A percentile compares a stretch with the other conserved stretches of the same genome.
These are phyloP conservation scores for Closterium sp. DNA, from an alignment of 139 green algal species.

Conservation along the genomic window DNA sequence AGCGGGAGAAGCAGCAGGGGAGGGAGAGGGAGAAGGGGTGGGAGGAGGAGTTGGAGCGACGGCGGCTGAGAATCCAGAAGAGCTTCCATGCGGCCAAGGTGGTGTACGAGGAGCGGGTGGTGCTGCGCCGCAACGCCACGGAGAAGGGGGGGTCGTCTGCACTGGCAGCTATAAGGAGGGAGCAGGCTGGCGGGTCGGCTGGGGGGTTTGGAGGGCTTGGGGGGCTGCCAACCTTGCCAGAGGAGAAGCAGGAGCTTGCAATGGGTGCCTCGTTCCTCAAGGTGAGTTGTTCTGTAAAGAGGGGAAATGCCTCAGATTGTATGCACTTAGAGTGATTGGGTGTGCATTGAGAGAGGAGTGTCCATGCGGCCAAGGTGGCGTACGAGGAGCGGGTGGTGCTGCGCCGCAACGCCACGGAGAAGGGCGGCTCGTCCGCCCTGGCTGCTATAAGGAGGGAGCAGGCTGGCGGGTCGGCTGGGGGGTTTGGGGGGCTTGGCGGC, in stretches of 20 bases:
- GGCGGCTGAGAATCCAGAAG: slow-evolving; percentile 24
- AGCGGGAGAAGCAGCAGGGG: not conserved
- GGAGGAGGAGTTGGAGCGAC: slow-evolving; percentile 10
- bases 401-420: too few species aligned
- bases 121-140: slow-evolving; percentile 6
- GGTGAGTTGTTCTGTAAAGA: slow-evolving; percentile 15
- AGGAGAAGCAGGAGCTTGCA: slow-evolving; percentile 29
- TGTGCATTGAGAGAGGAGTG: too few species aligned
- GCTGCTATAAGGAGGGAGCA: too few species aligned
- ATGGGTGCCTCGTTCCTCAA: slow-evolving; percentile 33
- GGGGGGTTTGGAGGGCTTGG: not conserved
- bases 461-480: too few species aligned
- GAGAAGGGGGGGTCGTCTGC: not conserved
- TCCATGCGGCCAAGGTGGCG: not conserved
- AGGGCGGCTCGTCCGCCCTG: too few species aligned
- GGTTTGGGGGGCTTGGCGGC: too few species aligned
- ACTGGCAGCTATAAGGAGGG: not conserved
- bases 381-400: slow-evolving; percentile 37
- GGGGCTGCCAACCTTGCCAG: not conserved
- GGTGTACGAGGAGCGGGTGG: slow-evolving; percentile 34
- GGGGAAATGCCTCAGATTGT: too few species aligned
- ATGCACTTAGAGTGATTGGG: too few species aligned
- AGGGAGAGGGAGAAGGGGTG: not conserved
- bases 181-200: not conserved
- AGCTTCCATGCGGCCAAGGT: slow-evolving; percentile 35